These are phyloP conservation scores for Oryza meyeriana DNA, from an alignment of 176 grass and related monocot species.

Conservation along the genomic window DNA sequence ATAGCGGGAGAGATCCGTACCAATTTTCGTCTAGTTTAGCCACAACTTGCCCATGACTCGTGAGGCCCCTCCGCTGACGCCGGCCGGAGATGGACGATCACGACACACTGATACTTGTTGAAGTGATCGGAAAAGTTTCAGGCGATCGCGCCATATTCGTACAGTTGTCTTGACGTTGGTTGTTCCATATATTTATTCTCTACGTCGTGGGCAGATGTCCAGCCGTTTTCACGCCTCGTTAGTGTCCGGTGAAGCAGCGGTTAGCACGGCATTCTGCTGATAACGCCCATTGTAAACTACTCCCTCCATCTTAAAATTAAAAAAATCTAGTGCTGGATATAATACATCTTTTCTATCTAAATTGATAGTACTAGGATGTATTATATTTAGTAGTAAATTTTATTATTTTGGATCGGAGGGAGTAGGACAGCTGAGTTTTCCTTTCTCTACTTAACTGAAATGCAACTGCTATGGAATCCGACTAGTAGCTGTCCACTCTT, in stretches of 20 bases:
- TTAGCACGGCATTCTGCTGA: neutral
- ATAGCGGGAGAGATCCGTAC: neutral
- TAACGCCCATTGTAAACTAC: neutral
- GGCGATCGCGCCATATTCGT: neutral
- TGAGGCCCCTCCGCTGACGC: conserved; percentile 2
- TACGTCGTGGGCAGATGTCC: neutral
- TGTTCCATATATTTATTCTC: neutral
- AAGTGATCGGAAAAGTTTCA: neutral
- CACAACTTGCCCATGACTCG: neutral
- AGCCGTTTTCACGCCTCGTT: neutral
- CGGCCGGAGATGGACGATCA: neutral
- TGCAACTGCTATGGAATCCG: neutral
- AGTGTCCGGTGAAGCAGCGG: neutral
- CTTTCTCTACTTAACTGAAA: neutral
- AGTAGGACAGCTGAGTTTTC: neutral
- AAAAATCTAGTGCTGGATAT: no score
- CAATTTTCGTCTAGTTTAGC: neutral
- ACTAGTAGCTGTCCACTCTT: neutral
- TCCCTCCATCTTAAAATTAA: no score
- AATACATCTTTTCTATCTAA: no score
- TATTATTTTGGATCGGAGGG: no score
- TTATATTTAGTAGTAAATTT: no score
- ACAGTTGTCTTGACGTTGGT: neutral
- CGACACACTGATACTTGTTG: neutral
- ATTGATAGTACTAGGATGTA: no score